Base-by-base conservation (phyloP, 495 filamentous ascomycete species). In the Tuber magnatum region DNA sequence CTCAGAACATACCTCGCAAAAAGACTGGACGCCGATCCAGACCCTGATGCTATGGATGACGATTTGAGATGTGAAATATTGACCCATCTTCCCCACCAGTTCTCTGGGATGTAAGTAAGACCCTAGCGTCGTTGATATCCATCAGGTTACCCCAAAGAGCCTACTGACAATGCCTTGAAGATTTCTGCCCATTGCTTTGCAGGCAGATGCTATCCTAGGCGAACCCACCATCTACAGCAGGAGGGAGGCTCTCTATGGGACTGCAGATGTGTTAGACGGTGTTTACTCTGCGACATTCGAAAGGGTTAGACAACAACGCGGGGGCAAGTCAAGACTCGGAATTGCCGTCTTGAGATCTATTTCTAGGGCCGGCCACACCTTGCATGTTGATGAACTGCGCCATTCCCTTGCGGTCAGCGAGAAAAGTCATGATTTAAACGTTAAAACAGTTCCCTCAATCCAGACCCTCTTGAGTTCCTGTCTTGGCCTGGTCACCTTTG, bases 41-140 rank as follows among this genome's bases (percentile, higher is more conserved):
- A 44, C 42, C 70, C 39, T 44, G 41, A 38, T 76, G 74, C 28
- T 12, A 76, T 56, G 71, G 75, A 51, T 22, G 4, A n/a, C 48
- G 48, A 51, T 51, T 22, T 51, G 22, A 51, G n/a, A 51, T 14
- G 5, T 22, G 51, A 69, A 40, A 69, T 78, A 42, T 24, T 78
- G 1, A 69, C 76, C 18, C 48, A 74, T 40, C 68, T 75, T 42
- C 41, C 51, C 65, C 42, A 32, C 3, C 43, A 42, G 24, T 65
- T 48, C 9, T 24, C 74, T 6, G 73, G 76, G 28, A 75, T 78
- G 76, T 78, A 72, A 72, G 76, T 72, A 72, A 24, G 1, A 9
- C 24, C 22, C 48, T 2, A 6, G 5, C 7, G 24, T 10, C 24
- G 14, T 51, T n/a, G 0, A 24, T 51, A n/a, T n/a, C 48, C 48